Conservation (phyloP, 2,329 filamentous ascomycete genomes). For the Aureobasidium lini region DNA sequence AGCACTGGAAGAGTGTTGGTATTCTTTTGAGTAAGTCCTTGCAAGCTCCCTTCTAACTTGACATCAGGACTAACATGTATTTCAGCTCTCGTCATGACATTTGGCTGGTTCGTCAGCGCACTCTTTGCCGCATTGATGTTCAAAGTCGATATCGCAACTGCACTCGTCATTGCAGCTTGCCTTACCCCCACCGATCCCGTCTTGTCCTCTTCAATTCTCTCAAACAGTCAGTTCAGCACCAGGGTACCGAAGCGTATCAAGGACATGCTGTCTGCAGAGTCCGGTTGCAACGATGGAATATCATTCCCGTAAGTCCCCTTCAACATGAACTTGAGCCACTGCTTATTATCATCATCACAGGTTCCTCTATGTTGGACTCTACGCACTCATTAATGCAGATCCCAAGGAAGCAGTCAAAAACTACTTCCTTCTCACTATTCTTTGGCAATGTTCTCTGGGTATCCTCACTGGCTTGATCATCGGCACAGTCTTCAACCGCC, state of each 20-base stretch:
- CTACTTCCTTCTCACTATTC: conserved; percentile 47
- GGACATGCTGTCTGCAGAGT: conserved; percentile 47
- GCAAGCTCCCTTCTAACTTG: neutral
- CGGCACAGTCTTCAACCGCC: conserved; percentile 40
- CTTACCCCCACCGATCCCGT: conserved; percentile 52
- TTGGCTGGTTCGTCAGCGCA: conserved; percentile 42
- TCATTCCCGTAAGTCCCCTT: conserved; percentile 36
- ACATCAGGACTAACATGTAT: neutral
- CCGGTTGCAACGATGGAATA: conserved; percentile 49
- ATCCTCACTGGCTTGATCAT: conserved; percentile 40
- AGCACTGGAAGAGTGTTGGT: conserved; percentile 45
- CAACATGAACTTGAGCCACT: neutral
- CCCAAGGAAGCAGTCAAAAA: conserved; percentile 38
- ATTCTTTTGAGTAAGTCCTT: conserved; percentile 32
- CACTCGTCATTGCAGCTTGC: conserved; percentile 47
- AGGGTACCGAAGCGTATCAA: conserved; percentile 45
- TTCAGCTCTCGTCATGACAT: conserved; percentile 43
- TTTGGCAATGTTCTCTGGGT: conserved; percentile 49
- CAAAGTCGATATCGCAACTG: conserved; percentile 36
- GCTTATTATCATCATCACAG: neutral
- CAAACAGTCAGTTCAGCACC: conserved; percentile 46
- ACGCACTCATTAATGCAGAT: conserved; percentile 34
- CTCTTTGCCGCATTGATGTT: conserved; percentile 42
- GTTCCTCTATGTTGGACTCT: conserved; percentile 48
- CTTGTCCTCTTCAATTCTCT: conserved; percentile 46